Evolutionary conservation across 164 flowering plant species (phyloP).

Genomic region (Magnolia kwangsiensis): DNA sequence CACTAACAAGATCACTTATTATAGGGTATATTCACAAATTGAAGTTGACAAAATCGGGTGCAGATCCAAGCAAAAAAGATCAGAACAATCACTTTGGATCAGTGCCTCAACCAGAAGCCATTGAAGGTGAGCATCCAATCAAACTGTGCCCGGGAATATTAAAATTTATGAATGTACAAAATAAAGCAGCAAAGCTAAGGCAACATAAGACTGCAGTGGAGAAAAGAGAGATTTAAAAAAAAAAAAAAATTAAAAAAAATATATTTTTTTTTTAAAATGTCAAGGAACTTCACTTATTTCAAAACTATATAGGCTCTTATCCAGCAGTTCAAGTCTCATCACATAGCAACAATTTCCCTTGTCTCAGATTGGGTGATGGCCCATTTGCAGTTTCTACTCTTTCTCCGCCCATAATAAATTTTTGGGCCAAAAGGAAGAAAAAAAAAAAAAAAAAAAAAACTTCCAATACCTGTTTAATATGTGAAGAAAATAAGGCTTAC

Average conservation of each 20-base stretch:
- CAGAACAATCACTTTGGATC: no score
- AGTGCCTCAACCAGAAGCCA: not conserved
- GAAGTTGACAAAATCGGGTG: no score
- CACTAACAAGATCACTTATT: no score
- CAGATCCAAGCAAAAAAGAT: no score
- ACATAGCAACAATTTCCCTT: not conserved
- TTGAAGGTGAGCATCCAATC: not conserved
- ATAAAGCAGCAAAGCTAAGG: not conserved
- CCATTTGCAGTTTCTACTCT: not conserved
- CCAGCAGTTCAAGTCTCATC: constrained; percentile 1
- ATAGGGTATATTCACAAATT: no score
- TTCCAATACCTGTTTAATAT: not conserved
- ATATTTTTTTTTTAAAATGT: no score
- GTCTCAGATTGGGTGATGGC: not conserved
- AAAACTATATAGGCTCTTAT: not conserved
- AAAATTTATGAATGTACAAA: not conserved
- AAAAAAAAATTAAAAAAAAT: no score
- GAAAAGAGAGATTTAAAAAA: not conserved
- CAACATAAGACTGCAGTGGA: not conserved
- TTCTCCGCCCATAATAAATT: not conserved
- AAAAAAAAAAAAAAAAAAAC: not conserved
- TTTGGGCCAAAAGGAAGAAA: not conserved
- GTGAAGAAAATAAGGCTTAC: not conserved
- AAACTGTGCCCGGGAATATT: not conserved
- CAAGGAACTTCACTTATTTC: not conserved